phyloP scores from a whole-genome alignment of 352 stramenopile genomes.

The Phytophthora chlamydospora region DNA sequence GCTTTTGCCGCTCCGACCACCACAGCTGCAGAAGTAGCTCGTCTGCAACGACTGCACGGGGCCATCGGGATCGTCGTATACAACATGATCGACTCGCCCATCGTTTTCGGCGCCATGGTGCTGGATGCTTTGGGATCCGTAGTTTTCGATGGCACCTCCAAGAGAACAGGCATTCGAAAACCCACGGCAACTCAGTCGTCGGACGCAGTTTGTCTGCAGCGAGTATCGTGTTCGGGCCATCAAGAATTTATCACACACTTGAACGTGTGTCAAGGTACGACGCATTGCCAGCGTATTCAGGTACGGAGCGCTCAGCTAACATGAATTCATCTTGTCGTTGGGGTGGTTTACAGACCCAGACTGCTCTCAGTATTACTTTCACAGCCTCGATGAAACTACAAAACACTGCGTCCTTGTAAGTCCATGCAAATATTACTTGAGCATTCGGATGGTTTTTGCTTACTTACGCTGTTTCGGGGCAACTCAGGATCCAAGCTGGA shows the following conservation, averaged over 20 bases:
- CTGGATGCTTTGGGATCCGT: conserved; percentile 51
- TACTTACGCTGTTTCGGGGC: no score
- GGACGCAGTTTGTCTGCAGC: neutral
- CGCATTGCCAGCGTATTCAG: neutral
- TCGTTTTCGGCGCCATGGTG: conserved; percentile 70
- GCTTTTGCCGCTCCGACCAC: conserved; percentile 53
- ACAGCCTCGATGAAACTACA: conserved; percentile 46
- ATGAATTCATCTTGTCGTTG: neutral
- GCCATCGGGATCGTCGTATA: conserved; percentile 56
- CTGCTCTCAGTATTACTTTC: conserved; percentile 71
- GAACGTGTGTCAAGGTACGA: conserved; percentile 61
- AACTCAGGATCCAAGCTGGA: no score
- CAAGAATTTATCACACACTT: conserved; percentile 44
- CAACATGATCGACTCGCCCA: conserved; percentile 71
- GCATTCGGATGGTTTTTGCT: neutral
- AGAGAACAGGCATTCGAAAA: conserved; percentile 36
- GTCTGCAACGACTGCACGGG: conserved; percentile 60
- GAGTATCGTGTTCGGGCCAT: conserved; percentile 39
- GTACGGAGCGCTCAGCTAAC: neutral
- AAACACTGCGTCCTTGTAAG: conserved; percentile 68
- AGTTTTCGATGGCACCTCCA: conserved; percentile 48
- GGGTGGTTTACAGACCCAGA: conserved; percentile 46
- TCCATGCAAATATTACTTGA: conserved; percentile 1
- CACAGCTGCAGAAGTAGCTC: conserved; percentile 42
- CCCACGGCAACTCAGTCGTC: neutral